Evolutionary conservation across 441 rosid species (phyloP).

Genomic region (Syzygium malaccense): DNA sequence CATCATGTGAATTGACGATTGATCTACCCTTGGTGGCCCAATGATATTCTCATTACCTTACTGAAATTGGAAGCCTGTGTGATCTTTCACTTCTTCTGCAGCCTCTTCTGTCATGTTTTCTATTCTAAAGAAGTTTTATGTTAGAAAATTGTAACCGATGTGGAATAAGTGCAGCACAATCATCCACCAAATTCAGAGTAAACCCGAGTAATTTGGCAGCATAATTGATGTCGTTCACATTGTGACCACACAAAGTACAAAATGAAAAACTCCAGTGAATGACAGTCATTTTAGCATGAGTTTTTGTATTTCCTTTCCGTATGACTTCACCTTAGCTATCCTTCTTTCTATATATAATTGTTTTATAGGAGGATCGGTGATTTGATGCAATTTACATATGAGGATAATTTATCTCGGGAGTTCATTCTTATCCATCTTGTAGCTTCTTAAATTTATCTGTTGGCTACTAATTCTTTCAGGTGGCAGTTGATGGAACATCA

Average conservation of each 20-base stretch:
- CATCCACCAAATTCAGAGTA: background rate
- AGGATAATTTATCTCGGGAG: background rate
- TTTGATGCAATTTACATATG: background rate
- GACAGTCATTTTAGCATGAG: background rate
- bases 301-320: background rate
- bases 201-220: background rate
- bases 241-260: background rate
- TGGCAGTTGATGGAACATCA: conserved; percentile 60
- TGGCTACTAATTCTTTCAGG: conserved; percentile 26
- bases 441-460: background rate
- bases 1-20: background rate
- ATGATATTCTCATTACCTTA: background rate
- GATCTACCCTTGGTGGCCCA: background rate
- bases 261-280: background rate
- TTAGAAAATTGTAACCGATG: background rate
- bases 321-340: background rate
- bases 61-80: background rate
- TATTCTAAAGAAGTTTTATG: background rate
- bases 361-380: background rate
- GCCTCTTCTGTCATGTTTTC: background rate
- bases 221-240: background rate
- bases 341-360: background rate
- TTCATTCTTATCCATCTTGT: background rate
- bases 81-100: background rate
- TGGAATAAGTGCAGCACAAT: background rate